Evolutionary conservation across 2,329 filamentous ascomycete species (phyloP).

Genomic region (Pezicula radicicola): DNA sequence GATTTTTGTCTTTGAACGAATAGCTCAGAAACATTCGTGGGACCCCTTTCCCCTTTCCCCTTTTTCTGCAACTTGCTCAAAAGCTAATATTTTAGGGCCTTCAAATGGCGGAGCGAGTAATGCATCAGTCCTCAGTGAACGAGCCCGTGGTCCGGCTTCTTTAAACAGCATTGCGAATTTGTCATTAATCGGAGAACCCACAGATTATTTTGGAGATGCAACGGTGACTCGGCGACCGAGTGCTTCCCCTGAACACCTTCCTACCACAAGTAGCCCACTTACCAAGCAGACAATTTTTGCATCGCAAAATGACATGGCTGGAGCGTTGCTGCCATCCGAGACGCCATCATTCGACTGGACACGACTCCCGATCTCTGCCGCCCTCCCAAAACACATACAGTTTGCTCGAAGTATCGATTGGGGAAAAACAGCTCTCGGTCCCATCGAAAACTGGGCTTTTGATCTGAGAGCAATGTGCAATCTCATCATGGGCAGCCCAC

Average conservation of each 20-base stretch:
- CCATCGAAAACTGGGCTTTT: conserved; percentile 69
- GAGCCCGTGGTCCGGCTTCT: conserved; percentile 2
- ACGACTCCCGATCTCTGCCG: conserved; percentile 58
- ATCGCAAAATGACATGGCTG: conserved; percentile 7
- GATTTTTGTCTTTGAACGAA: no score
- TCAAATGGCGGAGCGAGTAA: conserved; percentile 14
- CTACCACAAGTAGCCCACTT: not conserved
- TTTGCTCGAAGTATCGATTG: conserved; percentile 73
- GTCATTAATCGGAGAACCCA: conserved; percentile 14
- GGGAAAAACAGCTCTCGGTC: conserved; percentile 69
- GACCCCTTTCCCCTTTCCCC: conserved; percentile 3
- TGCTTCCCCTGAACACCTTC: not conserved
- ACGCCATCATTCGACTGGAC: conserved; percentile 73
- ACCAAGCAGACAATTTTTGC: conserved; percentile 16
- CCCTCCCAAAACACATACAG: conserved; percentile 66
- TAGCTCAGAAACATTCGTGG: no score
- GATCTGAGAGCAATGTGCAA: conserved; percentile 78
- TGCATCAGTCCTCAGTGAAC: conserved; percentile 15
- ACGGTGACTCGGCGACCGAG: not conserved
- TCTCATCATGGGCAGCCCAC: conserved; percentile 74
- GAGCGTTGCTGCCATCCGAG: not conserved
- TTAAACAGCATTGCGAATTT: conserved; percentile 5
- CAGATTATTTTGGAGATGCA: conserved; percentile 26
- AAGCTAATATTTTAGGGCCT: conserved; percentile 23
- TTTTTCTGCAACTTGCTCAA: conserved; percentile 32